phyloP scores from a whole-genome alignment of 2,329 filamentous ascomycete species.

The Pyricularia grisea region DNA sequence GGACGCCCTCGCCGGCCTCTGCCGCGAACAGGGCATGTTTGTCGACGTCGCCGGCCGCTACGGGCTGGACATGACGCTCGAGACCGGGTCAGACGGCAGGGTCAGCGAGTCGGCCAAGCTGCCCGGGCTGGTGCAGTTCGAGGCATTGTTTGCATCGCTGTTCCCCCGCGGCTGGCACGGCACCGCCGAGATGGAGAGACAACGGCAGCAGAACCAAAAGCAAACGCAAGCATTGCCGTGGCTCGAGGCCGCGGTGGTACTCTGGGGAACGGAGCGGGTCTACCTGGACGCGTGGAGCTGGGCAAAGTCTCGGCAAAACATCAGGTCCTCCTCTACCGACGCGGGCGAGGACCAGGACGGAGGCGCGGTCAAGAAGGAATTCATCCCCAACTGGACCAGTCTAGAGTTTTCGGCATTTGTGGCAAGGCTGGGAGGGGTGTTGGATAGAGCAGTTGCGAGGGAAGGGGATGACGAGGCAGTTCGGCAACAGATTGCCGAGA shows the following conservation, averaged over 20 bases:
- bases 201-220: background rate
- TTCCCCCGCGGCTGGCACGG: constrained; percentile 20
- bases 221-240: constrained; percentile 18
- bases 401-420: constrained; percentile 52
- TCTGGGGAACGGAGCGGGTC: constrained; percentile 66
- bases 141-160: constrained; percentile 43
- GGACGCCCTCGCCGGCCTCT: constrained; percentile 55
- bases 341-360: constrained; percentile 47
- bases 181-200: background rate
- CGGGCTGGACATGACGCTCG: constrained; percentile 38
- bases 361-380: constrained; percentile 52
- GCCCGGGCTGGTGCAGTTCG: constrained; percentile 27
- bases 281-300: constrained; percentile 52
- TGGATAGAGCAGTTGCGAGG: constrained; percentile 41
- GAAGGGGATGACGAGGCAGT: constrained; percentile 20
- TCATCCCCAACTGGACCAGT: constrained; percentile 62
- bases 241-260: constrained; percentile 61
- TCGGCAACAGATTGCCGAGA: constrained; percentile 17
- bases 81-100: constrained; percentile 1
- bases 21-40: constrained; percentile 59
- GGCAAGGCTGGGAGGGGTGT: constrained; percentile 38
- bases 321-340: constrained; percentile 3
- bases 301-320: constrained; percentile 21
- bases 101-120: constrained; percentile 23
- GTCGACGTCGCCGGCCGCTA: constrained; percentile 53